A percentile compares a stretch with the other conserved stretches of the same genome.
Evolutionary conservation across 1,284 basidiomycete genomes (phyloP).

Genomic region (Caloboletus firmus): DNA sequence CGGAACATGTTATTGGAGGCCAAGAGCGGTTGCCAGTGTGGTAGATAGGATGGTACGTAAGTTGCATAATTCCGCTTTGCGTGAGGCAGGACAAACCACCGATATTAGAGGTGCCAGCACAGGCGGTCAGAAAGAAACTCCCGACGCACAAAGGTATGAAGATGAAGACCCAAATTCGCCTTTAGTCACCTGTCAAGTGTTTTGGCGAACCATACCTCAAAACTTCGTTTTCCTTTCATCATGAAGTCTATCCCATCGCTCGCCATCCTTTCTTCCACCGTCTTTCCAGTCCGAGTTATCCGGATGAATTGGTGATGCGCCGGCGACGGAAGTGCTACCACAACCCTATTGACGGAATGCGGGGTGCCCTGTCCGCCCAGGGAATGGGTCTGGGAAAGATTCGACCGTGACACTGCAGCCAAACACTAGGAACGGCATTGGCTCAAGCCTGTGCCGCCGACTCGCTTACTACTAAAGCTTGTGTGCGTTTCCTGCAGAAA

Average conservation of each 20-base stretch:
- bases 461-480: no score
- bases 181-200: background rate
- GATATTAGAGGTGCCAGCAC: no score
- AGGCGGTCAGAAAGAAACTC: background rate
- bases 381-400: background rate
- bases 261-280: background rate
- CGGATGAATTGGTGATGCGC: background rate
- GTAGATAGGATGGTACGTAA: no score
- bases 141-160: background rate
- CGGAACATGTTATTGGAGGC: no score
- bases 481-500: no score
- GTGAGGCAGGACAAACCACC: no score
- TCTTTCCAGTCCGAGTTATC: background rate
- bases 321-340: background rate
- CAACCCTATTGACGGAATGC: background rate
- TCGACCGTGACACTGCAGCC: background rate
- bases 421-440: conserved; percentile 37
- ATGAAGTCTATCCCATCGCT: background rate
- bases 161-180: background rate
- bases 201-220: background rate
- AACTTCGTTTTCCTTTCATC: background rate
- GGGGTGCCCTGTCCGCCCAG: conserved; percentile 2
- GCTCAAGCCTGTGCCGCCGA: conserved; percentile 2
- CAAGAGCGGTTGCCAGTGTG: no score
- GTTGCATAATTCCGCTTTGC: no score